Evolutionary conservation across 495 filamentous ascomycete species (phyloP).

Genomic region (Tuber melanosporum): DNA sequence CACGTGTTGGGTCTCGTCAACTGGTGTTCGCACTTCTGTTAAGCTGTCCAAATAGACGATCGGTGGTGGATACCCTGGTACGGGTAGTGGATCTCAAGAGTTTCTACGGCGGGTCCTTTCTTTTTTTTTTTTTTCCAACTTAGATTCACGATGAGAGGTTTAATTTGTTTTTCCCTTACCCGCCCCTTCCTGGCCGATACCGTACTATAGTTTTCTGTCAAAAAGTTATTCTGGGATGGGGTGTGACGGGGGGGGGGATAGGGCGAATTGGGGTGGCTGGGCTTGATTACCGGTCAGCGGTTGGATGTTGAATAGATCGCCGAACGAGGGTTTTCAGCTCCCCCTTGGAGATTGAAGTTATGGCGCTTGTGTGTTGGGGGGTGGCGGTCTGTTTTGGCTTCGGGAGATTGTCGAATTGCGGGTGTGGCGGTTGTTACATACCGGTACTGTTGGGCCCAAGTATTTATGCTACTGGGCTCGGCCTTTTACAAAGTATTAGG

Average conservation of each 20-base stretch:
- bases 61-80: too few species aligned
- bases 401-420: too few species aligned
- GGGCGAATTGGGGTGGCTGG: neutral
- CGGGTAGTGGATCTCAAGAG: too few species aligned
- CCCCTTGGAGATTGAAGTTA: neutral
- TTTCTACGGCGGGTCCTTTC: neutral
- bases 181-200: neutral
- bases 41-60: too few species aligned
- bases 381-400: too few species aligned
- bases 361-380: neutral
- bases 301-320: neutral
- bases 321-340: neutral
- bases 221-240: neutral
- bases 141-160: neutral
- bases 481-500: too few species aligned
- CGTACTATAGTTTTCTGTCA: neutral
- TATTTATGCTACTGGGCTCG: too few species aligned
- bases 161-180: neutral
- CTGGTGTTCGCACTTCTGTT: too few species aligned
- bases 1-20: too few species aligned
- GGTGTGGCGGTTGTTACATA: too few species aligned
- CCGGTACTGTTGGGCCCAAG: too few species aligned
- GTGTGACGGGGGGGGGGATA: neutral
- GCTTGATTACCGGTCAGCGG: neutral
- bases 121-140: neutral